Percentiles rank a stretch among this genome's conserved stretches.
phyloP scores from a whole-genome alignment of 2,329 filamentous ascomycete species.

The Colletotrichum shisoi region DNA sequence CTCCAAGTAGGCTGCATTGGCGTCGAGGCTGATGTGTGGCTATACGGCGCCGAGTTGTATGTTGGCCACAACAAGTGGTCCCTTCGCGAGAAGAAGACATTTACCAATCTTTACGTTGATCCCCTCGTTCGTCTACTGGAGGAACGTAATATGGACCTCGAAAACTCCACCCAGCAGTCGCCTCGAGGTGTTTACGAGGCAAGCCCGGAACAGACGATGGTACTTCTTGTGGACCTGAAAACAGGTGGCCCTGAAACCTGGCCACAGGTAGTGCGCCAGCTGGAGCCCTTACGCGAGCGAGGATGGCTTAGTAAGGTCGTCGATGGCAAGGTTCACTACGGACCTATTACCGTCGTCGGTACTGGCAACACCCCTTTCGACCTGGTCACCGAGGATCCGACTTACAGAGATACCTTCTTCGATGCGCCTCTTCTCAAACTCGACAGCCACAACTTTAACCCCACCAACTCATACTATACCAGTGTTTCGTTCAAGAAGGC shows the following conservation, averaged over 20 bases:
- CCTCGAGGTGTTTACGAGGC: slow-evolving; percentile 63
- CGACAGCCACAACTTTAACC: slow-evolving; percentile 51
- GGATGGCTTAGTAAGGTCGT: slow-evolving; percentile 66
- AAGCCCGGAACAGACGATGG: slow-evolving; percentile 61
- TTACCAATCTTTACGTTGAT: slow-evolving; percentile 69
- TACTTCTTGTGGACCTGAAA: slow-evolving; percentile 76
- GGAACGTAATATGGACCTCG: slow-evolving; percentile 57
- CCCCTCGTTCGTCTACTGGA: slow-evolving; percentile 68
- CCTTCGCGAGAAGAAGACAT: slow-evolving; percentile 64
- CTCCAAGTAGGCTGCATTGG: slow-evolving; percentile 66
- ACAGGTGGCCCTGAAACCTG: slow-evolving; percentile 61
- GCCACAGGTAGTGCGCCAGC: slow-evolving; percentile 60
- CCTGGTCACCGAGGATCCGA: slow-evolving; percentile 59
- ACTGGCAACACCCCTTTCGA: slow-evolving; percentile 71
- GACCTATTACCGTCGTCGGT: slow-evolving; percentile 73
- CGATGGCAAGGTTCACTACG: slow-evolving; percentile 57
- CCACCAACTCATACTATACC: slow-evolving; percentile 71
- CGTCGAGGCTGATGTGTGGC: slow-evolving; percentile 75
- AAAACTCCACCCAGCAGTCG: slow-evolving; percentile 51
- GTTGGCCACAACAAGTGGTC: slow-evolving; percentile 69
- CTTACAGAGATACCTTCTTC: slow-evolving; percentile 69
- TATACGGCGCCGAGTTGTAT: slow-evolving; percentile 61
- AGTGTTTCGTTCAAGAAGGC: slow-evolving; percentile 63
- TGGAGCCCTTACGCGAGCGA: slow-evolving; percentile 65
- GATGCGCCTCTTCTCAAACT: slow-evolving; percentile 67